These are phyloP conservation scores for Saccharomycopsis capsularis DNA, from an alignment of 805 yeast species.

Conservation along the genomic window DNA sequence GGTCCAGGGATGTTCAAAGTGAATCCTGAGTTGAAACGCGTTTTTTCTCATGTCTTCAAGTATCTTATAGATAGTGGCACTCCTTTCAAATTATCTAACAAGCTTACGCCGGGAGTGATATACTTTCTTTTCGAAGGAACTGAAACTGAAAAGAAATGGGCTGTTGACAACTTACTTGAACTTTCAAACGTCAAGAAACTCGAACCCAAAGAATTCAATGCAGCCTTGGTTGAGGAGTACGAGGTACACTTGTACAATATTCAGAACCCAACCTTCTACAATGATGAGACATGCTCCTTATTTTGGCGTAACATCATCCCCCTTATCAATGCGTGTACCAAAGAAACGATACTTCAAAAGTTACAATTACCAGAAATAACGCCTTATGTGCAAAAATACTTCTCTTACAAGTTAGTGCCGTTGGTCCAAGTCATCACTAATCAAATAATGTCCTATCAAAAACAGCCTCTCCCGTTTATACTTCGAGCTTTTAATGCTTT, in stretches of 20 bases:
- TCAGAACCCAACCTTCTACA: conserved; percentile 46
- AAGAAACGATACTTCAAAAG: conserved; percentile 30
- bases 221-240: conserved; percentile 49
- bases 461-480: conserved; percentile 42
- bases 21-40: conserved; percentile 30
- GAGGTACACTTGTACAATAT: conserved; percentile 43
- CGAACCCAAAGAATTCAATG: conserved; percentile 25
- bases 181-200: conserved; percentile 21
- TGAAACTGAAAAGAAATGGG: conserved; percentile 41
- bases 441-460: conserved; percentile 42
- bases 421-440: conserved; percentile 38
- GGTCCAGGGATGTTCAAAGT: conserved; percentile 45
- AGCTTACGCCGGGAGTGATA: conserved; percentile 43
- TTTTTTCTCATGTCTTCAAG: conserved; percentile 33
- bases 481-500: conserved; percentile 45
- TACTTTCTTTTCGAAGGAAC: conserved; percentile 51
- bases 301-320: conserved; percentile 44
- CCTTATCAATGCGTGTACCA: conserved; percentile 32
- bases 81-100: conserved; percentile 16
- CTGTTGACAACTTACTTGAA: conserved; percentile 30
- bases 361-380: conserved; percentile 26
- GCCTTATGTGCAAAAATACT: conserved; percentile 23
- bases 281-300: conserved; percentile 32
- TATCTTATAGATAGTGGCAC: conserved; percentile 11
- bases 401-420: conserved; percentile 31